Evolutionary conservation across 305 asterid genomes (phyloP), one percentile per base, ranked within the genome.

Genomic region (Solanum hybrid): DNA sequence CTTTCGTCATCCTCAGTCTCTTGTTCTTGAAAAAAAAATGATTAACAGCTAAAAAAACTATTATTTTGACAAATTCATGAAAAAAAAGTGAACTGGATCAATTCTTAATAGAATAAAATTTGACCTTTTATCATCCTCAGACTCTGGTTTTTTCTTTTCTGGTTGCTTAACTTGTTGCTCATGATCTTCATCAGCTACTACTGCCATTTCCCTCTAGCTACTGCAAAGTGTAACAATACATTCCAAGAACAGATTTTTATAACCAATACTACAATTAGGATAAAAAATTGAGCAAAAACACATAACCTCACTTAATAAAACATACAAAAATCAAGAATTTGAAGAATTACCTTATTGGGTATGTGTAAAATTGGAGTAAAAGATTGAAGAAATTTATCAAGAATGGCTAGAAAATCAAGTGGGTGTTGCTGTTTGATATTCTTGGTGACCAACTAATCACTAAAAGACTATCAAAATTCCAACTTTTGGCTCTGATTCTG

Each of bases 71-170:
- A 78, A 78, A 78, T 78, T 78, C 31, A 35, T 35, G 24, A 40
- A 7, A 36, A 35, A 42, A 85, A 22, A 72, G 13, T 40, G 12
- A 37, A 22, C 69, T 22, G 37, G 35, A 4, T 32, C 26, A 76
- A 31, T 76, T 76, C 40, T 76, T 88, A 40, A 66, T 17, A 46
- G 24, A 31, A 75, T 78, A 35, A 7, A 26, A 16, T 20, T 90
- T 88, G 87, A 82, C 99, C 99, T 95, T 92, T 95, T 94, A 46
- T 97, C 99, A 88, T 95, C 96, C 88, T 96, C 98, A 80, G 99
- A 93, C 36, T 14, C 32, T 3, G 95, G 88, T 86, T 95, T 95
- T 81, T 93, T 94, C 96, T 95, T 96, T 87, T 90, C 93, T 46
- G 96, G 92, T 81, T 89, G 91, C 46, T 88, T 79, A 73, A 92